Evolutionary conservation across 768 basidiomycete genomes (phyloP).

Genomic region (Suillus subaureus): DNA sequence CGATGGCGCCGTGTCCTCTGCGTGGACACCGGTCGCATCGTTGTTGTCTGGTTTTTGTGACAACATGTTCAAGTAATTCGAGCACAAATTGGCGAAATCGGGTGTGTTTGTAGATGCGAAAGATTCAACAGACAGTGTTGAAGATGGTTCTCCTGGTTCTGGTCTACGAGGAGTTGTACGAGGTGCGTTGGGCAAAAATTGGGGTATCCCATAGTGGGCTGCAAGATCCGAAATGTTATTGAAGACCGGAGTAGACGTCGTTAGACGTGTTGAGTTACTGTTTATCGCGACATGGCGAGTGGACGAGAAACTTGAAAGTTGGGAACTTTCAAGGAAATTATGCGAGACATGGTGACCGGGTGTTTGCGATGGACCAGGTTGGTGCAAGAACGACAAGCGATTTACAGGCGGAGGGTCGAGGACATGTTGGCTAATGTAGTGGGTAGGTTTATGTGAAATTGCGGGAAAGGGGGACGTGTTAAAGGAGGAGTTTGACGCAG

Average conservation of each 20-base stretch:
- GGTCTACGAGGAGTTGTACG: slow-evolving; percentile 53
- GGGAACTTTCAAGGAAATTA: slow-evolving; percentile 49
- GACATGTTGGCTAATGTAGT: slow-evolving; percentile 49
- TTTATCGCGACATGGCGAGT: slow-evolving; percentile 63
- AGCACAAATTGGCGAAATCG: slow-evolving; percentile 50
- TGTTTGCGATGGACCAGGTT: slow-evolving; percentile 37
- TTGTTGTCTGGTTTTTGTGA: slow-evolving; percentile 48
- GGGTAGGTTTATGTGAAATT: slow-evolving; percentile 50
- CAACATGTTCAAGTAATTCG: slow-evolving; percentile 74
- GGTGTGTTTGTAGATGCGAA: slow-evolving; percentile 23
- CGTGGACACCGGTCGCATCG: slow-evolving; percentile 35
- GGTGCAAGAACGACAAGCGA: slow-evolving; percentile 43
- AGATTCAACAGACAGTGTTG: slow-evolving; percentile 28
- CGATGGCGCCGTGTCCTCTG: slow-evolving; percentile 28
- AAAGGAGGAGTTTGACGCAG: slow-evolving; percentile 32
- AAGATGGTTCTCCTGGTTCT: slow-evolving; percentile 34
- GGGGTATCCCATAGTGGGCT: slow-evolving; percentile 79
- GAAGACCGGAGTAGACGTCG: slow-evolving; percentile 70
- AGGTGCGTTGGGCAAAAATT: slow-evolving; percentile 68
- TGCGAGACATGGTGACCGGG: slow-evolving; percentile 43
- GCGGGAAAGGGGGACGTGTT: slow-evolving; percentile 36
- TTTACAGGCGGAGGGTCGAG: slow-evolving; percentile 43
- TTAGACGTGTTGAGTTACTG: slow-evolving; percentile 54
- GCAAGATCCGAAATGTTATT: slow-evolving; percentile 67
- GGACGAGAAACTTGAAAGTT: slow-evolving; percentile 53